Conservation (phyloP, 2,329 filamentous ascomycete genomes). For the Fusarium sp. region DNA sequence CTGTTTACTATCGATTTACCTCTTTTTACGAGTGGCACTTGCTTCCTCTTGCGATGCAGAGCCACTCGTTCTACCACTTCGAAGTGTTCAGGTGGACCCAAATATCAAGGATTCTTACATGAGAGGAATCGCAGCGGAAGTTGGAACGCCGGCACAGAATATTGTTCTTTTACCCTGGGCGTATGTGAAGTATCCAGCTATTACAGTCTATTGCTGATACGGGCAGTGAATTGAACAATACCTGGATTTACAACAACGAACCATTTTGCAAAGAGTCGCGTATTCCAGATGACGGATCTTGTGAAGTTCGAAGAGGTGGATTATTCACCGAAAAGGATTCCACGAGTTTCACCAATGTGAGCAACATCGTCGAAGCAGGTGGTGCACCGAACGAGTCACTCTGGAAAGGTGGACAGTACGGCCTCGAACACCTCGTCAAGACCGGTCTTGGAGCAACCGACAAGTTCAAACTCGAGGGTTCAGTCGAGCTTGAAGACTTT, state of each 20-base stretch:
- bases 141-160: constrained; percentile 44
- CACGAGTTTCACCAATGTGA: constrained; percentile 14
- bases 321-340: constrained; percentile 34
- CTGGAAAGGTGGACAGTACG: constrained; percentile 32
- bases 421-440: constrained; percentile 37
- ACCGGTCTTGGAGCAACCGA: constrained; percentile 41
- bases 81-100: constrained; percentile 40
- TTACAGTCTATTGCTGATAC: not conserved
- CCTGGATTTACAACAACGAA: constrained; percentile 48
- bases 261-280: constrained; percentile 42
- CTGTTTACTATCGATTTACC: not conserved
- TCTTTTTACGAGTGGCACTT: not conserved
- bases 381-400: constrained; percentile 25
- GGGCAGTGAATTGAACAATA: constrained; percentile 50
- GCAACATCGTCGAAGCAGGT: constrained; percentile 29
- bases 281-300: constrained; percentile 46
- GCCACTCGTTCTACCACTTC: constrained; percentile 22
- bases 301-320: constrained; percentile 39
- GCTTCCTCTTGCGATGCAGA: constrained; percentile 27
- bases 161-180: constrained; percentile 48
- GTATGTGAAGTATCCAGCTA: constrained; percentile 30
- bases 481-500: constrained; percentile 6
- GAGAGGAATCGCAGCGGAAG: constrained; percentile 40
- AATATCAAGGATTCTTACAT: constrained; percentile 42
- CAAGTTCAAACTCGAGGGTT: constrained; percentile 5